Base-by-base conservation (phyloP, 345 rosid genomes). In the Tarenaya hassleriana region DNA sequence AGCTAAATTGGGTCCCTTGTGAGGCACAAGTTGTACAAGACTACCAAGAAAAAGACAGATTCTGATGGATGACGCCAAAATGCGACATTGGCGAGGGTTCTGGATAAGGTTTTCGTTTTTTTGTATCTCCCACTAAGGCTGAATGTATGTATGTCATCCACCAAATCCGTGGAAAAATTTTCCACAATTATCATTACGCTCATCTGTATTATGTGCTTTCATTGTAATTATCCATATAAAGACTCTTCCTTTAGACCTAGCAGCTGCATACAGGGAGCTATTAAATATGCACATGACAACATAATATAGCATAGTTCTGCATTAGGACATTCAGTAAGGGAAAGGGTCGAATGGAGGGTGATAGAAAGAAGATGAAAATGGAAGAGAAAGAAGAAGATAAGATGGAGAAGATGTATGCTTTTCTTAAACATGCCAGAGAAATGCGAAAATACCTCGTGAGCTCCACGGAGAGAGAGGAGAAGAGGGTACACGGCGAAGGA, bases 341-440 rank as follows among this genome's bases (percentile, higher is more conserved):
- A 24, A 24, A 24, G 16, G 52, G 16, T 34, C 10, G 7, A 39
- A 78, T 75, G 81, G 75, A 71, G 17, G 51, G 66, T 45, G 74
- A 46, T 18, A 21, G 62, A 14, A 74, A 47, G 74, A 69, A 69
- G 72, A 72, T 65, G 68, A 78, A 68, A 68, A 60, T 67, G 64
- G 79, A 54, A 34, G 43, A 44, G 2, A 67, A 58, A 0, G 75
- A 75, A 32, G 75, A 77, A 15, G 67, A 68, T 67, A 67, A 74
- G 67, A 70, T 83, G 63, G 76, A 76, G 66, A 71, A 67, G 75
- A 66, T 83, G 70, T 80, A 68, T 34, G 78, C 81, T 11, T 52
- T 83, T 53, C 61, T 80, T 33, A 70, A 72, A 55, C 74, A 74
- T 38, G 63, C 79, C 4, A 77, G 50, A 53, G 84, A 78, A 15